Conservation (phyloP, 169 alveolate genomes). For the Plasmodium relictum region DNA sequence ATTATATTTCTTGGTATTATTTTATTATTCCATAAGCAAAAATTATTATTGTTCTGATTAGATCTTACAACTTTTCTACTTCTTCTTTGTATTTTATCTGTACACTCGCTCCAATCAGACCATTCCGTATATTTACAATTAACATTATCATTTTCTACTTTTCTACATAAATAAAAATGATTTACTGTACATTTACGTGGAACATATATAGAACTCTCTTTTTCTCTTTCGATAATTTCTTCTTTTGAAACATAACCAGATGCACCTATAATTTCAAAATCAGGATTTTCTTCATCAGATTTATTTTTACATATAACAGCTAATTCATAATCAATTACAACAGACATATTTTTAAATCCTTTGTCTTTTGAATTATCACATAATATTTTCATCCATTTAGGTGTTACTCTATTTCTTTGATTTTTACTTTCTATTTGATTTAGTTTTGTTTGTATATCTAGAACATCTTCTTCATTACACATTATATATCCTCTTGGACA, state of each 20-base stretch:
- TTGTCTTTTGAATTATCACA: slow-evolving; percentile 52
- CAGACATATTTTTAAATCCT: slow-evolving; percentile 75
- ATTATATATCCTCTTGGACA: slow-evolving; percentile 76
- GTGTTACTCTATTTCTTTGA: slow-evolving; percentile 25
- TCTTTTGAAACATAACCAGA: slow-evolving; percentile 52
- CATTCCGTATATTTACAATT: slow-evolving; percentile 44
- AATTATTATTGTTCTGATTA: slow-evolving; percentile 30
- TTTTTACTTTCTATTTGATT: slow-evolving; percentile 21
- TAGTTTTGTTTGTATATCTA: slow-evolving; percentile 42
- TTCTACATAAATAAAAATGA: slow-evolving; percentile 60
- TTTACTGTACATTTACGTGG: slow-evolving; percentile 75
- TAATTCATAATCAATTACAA: slow-evolving; percentile 66
- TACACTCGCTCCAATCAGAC: slow-evolving; percentile 59
- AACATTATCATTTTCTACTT: slow-evolving; percentile 62
- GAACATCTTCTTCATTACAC: slow-evolving; percentile 76
- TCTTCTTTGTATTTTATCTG: slow-evolving; percentile 31
- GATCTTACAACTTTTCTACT: slow-evolving; percentile 49
- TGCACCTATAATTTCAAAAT: slow-evolving; percentile 66
- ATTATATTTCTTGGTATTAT: slow-evolving; percentile 50
- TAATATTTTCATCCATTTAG: slow-evolving; percentile 45
- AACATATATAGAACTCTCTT: slow-evolving; percentile 29
- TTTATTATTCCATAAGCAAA: slow-evolving; percentile 63
- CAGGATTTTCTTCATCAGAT: slow-evolving; percentile 17
- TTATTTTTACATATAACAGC: slow-evolving; percentile 59
- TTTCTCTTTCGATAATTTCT: neutral